These are phyloP conservation scores for Penicillium sp. DNA, from an alignment of 2,329 filamentous ascomycete genomes.

Conservation along the genomic window DNA sequence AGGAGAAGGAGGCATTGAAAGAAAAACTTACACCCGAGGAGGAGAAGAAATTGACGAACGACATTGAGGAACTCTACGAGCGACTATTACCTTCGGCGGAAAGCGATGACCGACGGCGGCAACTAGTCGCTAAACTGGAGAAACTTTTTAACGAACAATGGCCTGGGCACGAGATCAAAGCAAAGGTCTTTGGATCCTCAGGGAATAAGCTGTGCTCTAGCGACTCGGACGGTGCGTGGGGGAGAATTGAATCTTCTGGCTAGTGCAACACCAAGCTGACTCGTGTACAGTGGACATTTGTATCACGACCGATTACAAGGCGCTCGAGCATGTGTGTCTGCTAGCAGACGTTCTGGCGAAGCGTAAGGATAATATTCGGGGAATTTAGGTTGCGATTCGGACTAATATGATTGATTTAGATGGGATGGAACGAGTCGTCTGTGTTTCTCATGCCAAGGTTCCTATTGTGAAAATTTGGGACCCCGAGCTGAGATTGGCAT, in stretches of 20 bases:
- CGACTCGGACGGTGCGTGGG: constrained; percentile 80
- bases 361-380: constrained; percentile 57
- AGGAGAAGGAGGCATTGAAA: constrained; percentile 67
- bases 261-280: constrained; percentile 21
- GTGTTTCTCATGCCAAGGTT: constrained; percentile 90
- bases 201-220: constrained; percentile 92
- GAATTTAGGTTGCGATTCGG: not conserved
- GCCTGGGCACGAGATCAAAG: constrained; percentile 85
- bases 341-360: constrained; percentile 81
- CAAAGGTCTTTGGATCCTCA: constrained; percentile 96
- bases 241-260: not conserved
- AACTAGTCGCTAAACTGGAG: constrained; percentile 83
- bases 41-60: constrained; percentile 70
- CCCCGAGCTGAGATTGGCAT: constrained; percentile 81
- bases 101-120: constrained; percentile 71
- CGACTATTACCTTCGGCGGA: constrained; percentile 77
- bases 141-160: constrained; percentile 84
- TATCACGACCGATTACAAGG: constrained; percentile 87
- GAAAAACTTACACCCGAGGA: constrained; percentile 68
- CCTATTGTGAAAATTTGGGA: constrained; percentile 99
- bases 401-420: constrained; percentile 52
- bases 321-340: constrained; percentile 84
- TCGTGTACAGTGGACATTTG: constrained; percentile 79
- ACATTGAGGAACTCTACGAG: constrained; percentile 83
- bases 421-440: constrained; percentile 95